Conservation (phyloP, 768 basidiomycete species). For the Mycena kentingensis region DNA sequence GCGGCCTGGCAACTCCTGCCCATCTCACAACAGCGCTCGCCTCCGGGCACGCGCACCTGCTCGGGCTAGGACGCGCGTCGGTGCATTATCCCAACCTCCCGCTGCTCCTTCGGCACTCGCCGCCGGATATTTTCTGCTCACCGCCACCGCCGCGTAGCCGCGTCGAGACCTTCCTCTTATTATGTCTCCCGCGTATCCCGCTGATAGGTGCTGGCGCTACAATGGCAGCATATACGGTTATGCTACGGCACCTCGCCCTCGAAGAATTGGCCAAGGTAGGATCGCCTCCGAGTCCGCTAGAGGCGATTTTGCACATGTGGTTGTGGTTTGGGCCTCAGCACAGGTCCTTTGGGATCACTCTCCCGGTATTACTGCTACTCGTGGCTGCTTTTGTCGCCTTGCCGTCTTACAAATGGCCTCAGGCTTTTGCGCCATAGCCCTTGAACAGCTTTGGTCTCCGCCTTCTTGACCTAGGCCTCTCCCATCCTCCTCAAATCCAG, state of each 20-base stretch:
- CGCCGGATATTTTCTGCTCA: background rate
- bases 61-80: conserved; percentile 75
- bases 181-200: conserved; percentile 46
- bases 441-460: no score
- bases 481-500: no score
- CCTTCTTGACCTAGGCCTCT: no score
- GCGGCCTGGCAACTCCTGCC: conserved; percentile 67
- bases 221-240: conserved; percentile 68
- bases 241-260: conserved; percentile 53
- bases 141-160: no score
- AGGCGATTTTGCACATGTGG: conserved; percentile 49
- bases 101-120: conserved; percentile 18
- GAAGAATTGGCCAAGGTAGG: conserved; percentile 23
- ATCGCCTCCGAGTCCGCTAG: conserved; percentile 40
- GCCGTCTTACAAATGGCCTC: no score
- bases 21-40: conserved; percentile 56
- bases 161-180: conserved; percentile 33
- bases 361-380: no score
- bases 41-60: conserved; percentile 63
- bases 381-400: no score
- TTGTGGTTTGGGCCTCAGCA: conserved; percentile 36
- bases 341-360: no score
- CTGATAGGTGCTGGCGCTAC: conserved; percentile 65
- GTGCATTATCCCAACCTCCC: conserved; percentile 67
- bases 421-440: no score